Conservation (phyloP, 2,329 filamentous ascomycete genomes). For the Penicillium sp. region DNA sequence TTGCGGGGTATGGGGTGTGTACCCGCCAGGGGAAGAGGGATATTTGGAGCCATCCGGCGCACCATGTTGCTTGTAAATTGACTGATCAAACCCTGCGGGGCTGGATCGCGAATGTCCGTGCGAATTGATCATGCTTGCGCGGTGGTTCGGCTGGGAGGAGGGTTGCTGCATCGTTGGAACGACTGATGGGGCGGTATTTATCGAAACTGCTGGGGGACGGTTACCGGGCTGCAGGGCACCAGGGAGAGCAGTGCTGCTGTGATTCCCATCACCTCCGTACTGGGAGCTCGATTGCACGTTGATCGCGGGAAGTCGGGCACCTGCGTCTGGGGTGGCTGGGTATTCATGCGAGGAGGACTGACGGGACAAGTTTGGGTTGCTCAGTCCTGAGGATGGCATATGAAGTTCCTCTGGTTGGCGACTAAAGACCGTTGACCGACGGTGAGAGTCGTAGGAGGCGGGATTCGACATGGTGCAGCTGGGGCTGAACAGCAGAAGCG, state of each 20-base stretch:
- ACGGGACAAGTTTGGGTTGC: constrained; percentile 41
- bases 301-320: constrained; percentile 57
- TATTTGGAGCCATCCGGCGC: constrained; percentile 69
- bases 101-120: constrained; percentile 85
- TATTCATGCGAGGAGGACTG: constrained; percentile 50
- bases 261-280: constrained; percentile 46
- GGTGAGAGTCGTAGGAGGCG: constrained; percentile 52
- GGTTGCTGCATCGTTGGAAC: constrained; percentile 58
- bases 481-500: constrained; percentile 14
- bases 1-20: constrained; percentile 54
- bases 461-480: constrained; percentile 44
- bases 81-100: constrained; percentile 63
- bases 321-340: constrained; percentile 47
- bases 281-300: constrained; percentile 60
- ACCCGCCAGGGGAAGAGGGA: constrained; percentile 51
- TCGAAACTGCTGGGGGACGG: constrained; percentile 54
- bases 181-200: constrained; percentile 60
- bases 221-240: constrained; percentile 62
- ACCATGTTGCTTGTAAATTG: constrained; percentile 64
- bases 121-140: constrained; percentile 63
- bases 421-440: constrained; percentile 49
- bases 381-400: constrained; percentile 45
- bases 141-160: constrained; percentile 55
- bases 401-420: constrained; percentile 60
- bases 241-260: constrained; percentile 51